phyloP scores from a whole-genome alignment of 257 asterid genomes.

The Solanum gandarillasii region DNA sequence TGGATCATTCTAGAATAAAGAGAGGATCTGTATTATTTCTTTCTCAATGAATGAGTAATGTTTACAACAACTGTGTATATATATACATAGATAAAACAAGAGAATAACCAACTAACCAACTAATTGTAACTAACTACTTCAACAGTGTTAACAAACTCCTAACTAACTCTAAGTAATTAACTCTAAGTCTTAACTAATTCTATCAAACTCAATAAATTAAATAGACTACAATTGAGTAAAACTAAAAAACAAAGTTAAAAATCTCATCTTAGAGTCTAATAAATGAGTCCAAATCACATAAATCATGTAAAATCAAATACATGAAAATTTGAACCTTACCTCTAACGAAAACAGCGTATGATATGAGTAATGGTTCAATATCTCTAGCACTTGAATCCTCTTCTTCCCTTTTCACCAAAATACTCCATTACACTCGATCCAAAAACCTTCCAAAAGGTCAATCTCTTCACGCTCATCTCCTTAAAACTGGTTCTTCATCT shows the following conservation, averaged over 20 bases:
- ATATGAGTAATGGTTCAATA: slow-evolving; percentile 28
- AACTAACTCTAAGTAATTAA: no score
- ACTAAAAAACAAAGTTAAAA: neutral
- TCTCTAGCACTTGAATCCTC: slow-evolving; percentile 24
- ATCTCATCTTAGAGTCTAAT: neutral
- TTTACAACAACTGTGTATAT: no score
- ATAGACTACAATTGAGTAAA: neutral
- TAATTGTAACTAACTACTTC: no score
- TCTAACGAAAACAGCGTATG: slow-evolving; percentile 4
- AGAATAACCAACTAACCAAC: no score
- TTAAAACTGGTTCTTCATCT: slow-evolving; percentile 38
- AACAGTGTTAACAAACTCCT: no score
- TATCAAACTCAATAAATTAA: neutral
- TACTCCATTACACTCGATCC: slow-evolving; percentile 35
- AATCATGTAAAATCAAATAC: neutral
- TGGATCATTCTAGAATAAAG: no score
- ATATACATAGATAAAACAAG: no score
- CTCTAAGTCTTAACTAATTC: no score
- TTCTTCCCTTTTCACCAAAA: slow-evolving; percentile 36
- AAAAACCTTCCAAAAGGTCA: slow-evolving; percentile 30
- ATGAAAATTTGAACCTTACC: neutral
- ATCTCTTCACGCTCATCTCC: slow-evolving; percentile 57
- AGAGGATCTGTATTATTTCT: no score
- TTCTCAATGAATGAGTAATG: no score
- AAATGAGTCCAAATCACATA: neutral